phyloP scores from a whole-genome alignment of 192 early-diverging fungal species.

The Spinellus fusiger region DNA sequence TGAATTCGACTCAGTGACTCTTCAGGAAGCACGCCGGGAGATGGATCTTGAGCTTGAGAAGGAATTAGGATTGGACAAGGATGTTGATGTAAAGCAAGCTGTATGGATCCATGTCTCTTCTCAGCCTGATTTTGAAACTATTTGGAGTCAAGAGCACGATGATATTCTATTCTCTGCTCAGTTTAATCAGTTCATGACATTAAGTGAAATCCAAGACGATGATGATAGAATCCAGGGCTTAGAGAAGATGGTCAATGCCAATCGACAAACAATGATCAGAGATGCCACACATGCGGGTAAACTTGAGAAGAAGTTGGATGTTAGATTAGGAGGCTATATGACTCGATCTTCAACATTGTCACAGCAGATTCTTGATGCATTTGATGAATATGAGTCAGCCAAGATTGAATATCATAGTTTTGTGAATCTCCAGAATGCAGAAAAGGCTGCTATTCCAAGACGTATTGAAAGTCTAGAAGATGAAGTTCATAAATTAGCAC shows the following conservation, averaged over 20 bases:
- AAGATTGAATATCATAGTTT: slow-evolving; percentile 59
- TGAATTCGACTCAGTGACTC: slow-evolving; percentile 49
- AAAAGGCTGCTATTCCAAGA: slow-evolving; percentile 53
- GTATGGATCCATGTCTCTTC: slow-evolving; percentile 24
- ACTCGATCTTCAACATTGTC: slow-evolving; percentile 55
- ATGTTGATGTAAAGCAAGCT: slow-evolving; percentile 29
- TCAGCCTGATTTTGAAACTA: slow-evolving; percentile 31
- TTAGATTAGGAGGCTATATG: slow-evolving; percentile 83
- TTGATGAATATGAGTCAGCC: slow-evolving; percentile 52
- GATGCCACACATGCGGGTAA: slow-evolving; percentile 76
- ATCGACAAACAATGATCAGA: slow-evolving; percentile 64
- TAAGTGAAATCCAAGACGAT: slow-evolving; percentile 24
- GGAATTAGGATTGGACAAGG: slow-evolving; percentile 17
- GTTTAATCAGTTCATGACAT: slow-evolving; percentile 26
- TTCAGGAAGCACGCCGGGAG: slow-evolving; percentile 50
- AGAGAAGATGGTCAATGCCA: slow-evolving; percentile 33
- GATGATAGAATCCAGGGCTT: slow-evolving; percentile 29
- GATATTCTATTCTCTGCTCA: slow-evolving; percentile 29
- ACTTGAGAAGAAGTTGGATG: slow-evolving; percentile 74
- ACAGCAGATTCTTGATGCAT: slow-evolving; percentile 52
- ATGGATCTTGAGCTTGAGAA: slow-evolving; percentile 41
- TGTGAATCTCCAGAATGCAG: slow-evolving; percentile 46
- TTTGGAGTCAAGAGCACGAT: slow-evolving; percentile 25
- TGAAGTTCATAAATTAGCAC: slow-evolving; percentile 43
- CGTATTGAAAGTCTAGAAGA: slow-evolving; percentile 50